phyloP scores from a whole-genome alignment of 1,284 basidiomycete species.

The Heliocybe sulcata region DNA sequence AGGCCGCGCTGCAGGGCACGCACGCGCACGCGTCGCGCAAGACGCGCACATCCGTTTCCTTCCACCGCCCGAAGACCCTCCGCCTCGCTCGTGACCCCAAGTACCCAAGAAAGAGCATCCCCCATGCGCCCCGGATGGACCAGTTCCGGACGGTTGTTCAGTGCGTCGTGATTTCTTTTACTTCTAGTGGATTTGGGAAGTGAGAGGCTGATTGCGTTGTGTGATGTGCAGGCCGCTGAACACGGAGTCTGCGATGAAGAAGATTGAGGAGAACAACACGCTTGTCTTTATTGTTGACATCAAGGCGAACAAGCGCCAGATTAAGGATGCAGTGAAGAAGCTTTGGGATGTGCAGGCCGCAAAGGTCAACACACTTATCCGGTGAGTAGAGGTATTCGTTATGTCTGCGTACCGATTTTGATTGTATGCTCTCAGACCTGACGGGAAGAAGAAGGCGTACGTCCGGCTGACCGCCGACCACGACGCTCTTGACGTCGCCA shows the following conservation, averaged over 20 bases:
- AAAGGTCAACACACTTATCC: constrained; percentile 97
- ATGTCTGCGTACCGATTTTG: too few relatives aligned
- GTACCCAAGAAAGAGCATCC: constrained; percentile 93
- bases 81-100: constrained; percentile 80
- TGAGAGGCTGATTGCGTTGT: too few relatives aligned
- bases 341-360: constrained; percentile 95
- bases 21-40: constrained; percentile 78
- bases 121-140: constrained; percentile 96
- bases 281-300: constrained; percentile 97
- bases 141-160: constrained; percentile 93
- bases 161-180: constrained; percentile 32
- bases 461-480: constrained; percentile 93
- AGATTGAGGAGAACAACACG: constrained; percentile 99
- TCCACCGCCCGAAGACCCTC: constrained; percentile 97
- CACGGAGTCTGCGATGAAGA: constrained; percentile 90
- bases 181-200: too few relatives aligned
- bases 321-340: constrained; percentile 99
- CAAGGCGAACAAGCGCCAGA: constrained; percentile 95
- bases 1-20: constrained; percentile 89
- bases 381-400: too few relatives aligned
- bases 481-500: constrained; percentile 96
- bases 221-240: constrained; percentile 52
- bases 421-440: constrained; percentile 54
- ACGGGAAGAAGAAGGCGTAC: constrained; percentile 99
- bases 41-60: constrained; percentile 81